Conservation (phyloP, 1,139 yeast genomes). For the Sugiyamaella pinicola region DNA sequence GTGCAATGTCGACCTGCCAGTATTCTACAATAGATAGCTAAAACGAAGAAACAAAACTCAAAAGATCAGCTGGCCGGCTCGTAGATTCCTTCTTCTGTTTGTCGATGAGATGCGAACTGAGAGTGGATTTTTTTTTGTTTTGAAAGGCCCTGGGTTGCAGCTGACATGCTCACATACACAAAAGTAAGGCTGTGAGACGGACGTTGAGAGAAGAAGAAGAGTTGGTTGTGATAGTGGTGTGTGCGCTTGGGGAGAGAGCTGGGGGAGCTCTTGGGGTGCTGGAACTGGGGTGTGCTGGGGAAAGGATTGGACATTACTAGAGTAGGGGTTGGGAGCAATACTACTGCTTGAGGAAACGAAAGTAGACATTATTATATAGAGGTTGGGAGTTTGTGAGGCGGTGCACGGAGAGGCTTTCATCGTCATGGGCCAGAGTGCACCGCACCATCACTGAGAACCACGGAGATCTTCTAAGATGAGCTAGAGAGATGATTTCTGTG, state of each 20-base stretch:
- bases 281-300: no score
- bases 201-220: no score
- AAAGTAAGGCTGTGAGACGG: constrained; percentile 7
- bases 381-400: constrained; percentile 3
- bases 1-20: no score
- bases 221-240: no score
- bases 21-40: no score
- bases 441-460: no score
- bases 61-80: not conserved
- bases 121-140: constrained; percentile 9
- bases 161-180: constrained; percentile 5
- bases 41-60: not conserved
- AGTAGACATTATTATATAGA: not conserved
- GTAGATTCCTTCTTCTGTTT: not conserved
- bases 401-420: not conserved
- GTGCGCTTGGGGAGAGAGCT: no score
- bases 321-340: not conserved
- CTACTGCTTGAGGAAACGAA: not conserved
- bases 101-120: constrained; percentile 7
- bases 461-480: no score
- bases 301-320: no score
- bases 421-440: no score
- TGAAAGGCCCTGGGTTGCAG: constrained; percentile 11
- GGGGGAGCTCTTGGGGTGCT: no score
- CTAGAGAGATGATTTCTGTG: no score